Conservation (phyloP, 805 yeast species). For the Suhomyces faveliae region DNA sequence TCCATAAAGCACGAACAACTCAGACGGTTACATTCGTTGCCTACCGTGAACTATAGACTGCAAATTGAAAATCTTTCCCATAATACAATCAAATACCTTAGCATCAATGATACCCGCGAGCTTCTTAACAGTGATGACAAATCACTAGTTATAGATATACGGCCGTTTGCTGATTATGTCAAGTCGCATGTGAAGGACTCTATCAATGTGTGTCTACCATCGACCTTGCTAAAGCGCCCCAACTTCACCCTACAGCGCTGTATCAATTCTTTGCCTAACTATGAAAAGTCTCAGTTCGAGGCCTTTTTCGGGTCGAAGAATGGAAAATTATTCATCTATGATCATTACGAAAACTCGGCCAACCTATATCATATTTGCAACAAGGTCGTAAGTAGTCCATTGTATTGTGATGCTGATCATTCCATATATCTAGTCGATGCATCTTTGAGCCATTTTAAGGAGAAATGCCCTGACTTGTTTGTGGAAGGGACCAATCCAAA, state of each 20-base stretch:
- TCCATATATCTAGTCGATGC: slow-evolving; percentile 42
- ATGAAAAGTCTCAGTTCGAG: slow-evolving; percentile 47
- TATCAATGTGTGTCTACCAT: slow-evolving; percentile 79
- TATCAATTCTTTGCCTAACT: slow-evolving; percentile 55
- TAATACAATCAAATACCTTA: slow-evolving; percentile 16
- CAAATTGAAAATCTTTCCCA: slow-evolving; percentile 24
- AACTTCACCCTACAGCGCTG: slow-evolving; percentile 67
- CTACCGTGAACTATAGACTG: slow-evolving; percentile 19
- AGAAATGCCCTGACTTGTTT: slow-evolving; percentile 16
- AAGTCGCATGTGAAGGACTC: slow-evolving; percentile 58
- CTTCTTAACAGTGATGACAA: slow-evolving; percentile 13
- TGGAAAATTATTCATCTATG: slow-evolving; percentile 42
- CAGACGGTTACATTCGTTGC: slow-evolving; percentile 21
- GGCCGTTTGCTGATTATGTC: slow-evolving; percentile 77
- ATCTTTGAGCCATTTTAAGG: slow-evolving; percentile 39
- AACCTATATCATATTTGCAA: slow-evolving; percentile 47
- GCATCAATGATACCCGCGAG: slow-evolving; percentile 14
- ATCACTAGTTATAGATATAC: slow-evolving; percentile 62
- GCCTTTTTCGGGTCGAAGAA: slow-evolving; percentile 25
- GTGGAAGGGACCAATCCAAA: slow-evolving; percentile 18
- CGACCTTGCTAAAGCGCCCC: slow-evolving; percentile 78
- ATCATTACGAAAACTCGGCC: slow-evolving; percentile 35
- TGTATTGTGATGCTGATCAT: slow-evolving; percentile 18
- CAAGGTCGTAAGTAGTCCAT: slow-evolving; percentile 43
- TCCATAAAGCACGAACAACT: slow-evolving; percentile 22